Conservation (phyloP, 2,329 filamentous ascomycete genomes). For the Ophiostoma fasciatum region DNA sequence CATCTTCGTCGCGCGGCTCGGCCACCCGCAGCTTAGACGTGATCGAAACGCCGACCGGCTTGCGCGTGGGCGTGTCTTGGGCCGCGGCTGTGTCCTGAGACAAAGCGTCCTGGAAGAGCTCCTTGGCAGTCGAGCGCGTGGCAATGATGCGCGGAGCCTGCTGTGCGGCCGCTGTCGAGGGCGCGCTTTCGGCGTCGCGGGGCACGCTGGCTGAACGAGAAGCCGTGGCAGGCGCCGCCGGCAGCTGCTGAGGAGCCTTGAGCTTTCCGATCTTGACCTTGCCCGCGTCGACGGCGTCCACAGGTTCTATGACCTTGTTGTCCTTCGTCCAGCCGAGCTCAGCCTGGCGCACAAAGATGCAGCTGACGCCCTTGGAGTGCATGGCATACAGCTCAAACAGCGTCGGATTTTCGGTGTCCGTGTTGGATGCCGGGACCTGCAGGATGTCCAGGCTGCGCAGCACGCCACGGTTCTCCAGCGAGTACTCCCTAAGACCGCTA, state of each 20-base stretch:
- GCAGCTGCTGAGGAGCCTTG: slow-evolving; percentile 31
- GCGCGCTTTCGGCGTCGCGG: slow-evolving; percentile 10
- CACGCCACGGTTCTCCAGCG: slow-evolving; percentile 71
- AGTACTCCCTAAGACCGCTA: slow-evolving; percentile 91
- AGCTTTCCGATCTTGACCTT: slow-evolving; percentile 63
- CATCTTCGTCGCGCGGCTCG: slow-evolving; percentile 34
- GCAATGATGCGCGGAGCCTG: slow-evolving; percentile 19
- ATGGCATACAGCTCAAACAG: slow-evolving; percentile 94
- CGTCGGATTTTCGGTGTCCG: slow-evolving; percentile 52
- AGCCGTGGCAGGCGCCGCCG: slow-evolving; percentile 26
- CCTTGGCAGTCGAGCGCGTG: slow-evolving; percentile 20
- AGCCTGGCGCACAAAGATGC: slow-evolving; percentile 68
- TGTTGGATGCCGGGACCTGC: slow-evolving; percentile 48
- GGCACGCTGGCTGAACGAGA: too few relatives aligned
- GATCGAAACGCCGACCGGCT: slow-evolving; percentile 17
- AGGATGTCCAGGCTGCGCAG: slow-evolving; percentile 86
- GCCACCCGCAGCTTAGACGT: slow-evolving; percentile 23
- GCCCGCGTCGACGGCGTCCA: slow-evolving; percentile 62
- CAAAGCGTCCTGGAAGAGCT: slow-evolving; percentile 19
- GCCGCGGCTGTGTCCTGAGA: too few relatives aligned
- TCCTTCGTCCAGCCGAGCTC: slow-evolving; percentile 88
- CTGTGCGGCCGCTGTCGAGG: background rate
- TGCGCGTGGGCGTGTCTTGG: slow-evolving; percentile 20
- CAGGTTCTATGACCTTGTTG: slow-evolving; percentile 67
- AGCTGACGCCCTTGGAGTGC: slow-evolving; percentile 95